These are phyloP conservation scores for Metschnikowia koreensis DNA, from an alignment of 805 yeast genomes.

Conservation along the genomic window DNA sequence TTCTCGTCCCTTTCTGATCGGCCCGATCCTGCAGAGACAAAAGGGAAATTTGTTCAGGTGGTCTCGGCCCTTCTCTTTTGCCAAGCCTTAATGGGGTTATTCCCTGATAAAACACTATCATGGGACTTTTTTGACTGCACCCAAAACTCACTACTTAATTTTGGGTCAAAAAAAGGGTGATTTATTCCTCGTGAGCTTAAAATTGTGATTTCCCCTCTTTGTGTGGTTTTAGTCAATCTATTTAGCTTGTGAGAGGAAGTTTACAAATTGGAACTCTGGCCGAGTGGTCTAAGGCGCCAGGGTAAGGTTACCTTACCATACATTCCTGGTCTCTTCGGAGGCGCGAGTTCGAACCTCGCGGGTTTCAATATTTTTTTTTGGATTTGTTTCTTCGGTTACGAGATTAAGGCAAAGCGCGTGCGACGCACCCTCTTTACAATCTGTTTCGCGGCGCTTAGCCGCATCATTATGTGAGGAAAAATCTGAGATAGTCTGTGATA, in stretches of 20 bases:
- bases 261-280: constrained; percentile 17
- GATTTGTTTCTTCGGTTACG: too few species aligned
- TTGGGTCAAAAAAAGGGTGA: too few species aligned
- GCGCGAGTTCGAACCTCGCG: constrained; percentile 24
- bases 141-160: too few species aligned
- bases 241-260: background rate
- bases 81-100: too few species aligned
- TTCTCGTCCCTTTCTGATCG: too few species aligned
- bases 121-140: too few species aligned
- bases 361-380: constrained; percentile 18
- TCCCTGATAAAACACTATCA: too few species aligned
- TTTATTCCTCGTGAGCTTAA: too few species aligned
- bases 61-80: too few species aligned
- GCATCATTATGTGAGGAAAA: background rate
- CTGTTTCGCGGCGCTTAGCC: background rate
- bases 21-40: too few species aligned
- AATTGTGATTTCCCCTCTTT: background rate
- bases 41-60: too few species aligned
- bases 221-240: background rate
- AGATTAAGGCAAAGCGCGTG: background rate
- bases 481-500: background rate
- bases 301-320: constrained; percentile 24
- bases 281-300: constrained; percentile 25
- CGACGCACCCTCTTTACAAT: background rate
- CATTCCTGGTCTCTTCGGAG: constrained; percentile 24